Evolutionary conservation across 1,284 basidiomycete species (phyloP).

Genomic region (Xerocomus cyaneibrunnescens): DNA sequence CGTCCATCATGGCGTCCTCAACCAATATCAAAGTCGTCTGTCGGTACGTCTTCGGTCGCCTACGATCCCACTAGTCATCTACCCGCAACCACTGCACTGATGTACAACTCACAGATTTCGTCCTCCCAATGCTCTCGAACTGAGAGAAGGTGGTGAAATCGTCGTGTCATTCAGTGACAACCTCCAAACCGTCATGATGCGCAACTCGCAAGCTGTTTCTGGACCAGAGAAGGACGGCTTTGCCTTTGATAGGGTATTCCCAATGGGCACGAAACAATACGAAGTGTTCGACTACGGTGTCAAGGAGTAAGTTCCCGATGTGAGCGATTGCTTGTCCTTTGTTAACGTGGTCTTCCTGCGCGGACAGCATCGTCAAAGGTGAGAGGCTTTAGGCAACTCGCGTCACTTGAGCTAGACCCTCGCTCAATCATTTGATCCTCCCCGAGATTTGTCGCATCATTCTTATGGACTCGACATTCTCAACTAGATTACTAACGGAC

Average conservation of each 20-base stretch:
- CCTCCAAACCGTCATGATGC: slow-evolving; percentile 79
- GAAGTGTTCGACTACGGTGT: slow-evolving; percentile 99
- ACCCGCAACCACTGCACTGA: slow-evolving; percentile 6
- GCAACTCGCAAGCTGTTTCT: slow-evolving; percentile 61
- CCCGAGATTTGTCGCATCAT: slow-evolving; percentile 6
- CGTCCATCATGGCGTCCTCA: slow-evolving; percentile 61
- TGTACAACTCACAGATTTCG: slow-evolving; percentile 69
- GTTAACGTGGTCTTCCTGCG: slow-evolving; percentile 17
- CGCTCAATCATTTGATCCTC: neutral
- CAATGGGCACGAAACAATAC: slow-evolving; percentile 87
- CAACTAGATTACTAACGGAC: slow-evolving; percentile 19
- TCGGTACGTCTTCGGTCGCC: slow-evolving; percentile 57
- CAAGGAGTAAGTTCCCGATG: slow-evolving; percentile 71
- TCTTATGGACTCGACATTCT: slow-evolving; percentile 6
- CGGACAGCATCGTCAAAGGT: slow-evolving; percentile 76
- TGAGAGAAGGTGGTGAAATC: slow-evolving; percentile 87
- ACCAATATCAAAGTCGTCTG: slow-evolving; percentile 94
- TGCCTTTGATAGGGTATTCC: slow-evolving; percentile 96
- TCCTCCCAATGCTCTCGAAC: slow-evolving; percentile 91
- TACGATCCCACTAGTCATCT: slow-evolving; percentile 1
- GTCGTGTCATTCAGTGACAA: slow-evolving; percentile 90
- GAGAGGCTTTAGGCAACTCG: slow-evolving; percentile 15
- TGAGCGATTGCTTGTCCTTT: slow-evolving; percentile 11
- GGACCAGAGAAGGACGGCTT: slow-evolving; percentile 92
- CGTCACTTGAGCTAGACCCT: neutral